A percentile compares a stretch with the other conserved stretches of the same genome.
phyloP scores from a whole-genome alignment of 108 stramenopile genomes.

The Hondaea fermentalgiana region DNA sequence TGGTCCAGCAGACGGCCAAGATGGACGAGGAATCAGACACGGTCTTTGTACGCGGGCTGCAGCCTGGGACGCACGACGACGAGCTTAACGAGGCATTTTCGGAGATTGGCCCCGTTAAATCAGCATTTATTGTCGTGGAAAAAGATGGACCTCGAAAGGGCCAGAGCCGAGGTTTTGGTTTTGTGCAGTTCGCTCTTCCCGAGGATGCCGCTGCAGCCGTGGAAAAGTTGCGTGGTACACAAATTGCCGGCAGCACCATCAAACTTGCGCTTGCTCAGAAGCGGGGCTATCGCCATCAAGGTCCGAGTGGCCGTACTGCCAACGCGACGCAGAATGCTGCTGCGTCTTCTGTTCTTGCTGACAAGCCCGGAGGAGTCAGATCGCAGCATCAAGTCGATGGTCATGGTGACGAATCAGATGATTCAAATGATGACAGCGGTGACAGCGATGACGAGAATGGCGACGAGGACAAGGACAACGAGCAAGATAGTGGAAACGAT shows the following conservation, averaged over 20 bases:
- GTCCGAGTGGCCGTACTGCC: background rate
- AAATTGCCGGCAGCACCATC: background rate
- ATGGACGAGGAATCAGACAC: background rate
- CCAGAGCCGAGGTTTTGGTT: conserved; percentile 17
- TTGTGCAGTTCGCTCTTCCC: conserved; percentile 6
- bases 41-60: conserved; percentile 20
- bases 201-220: conserved; percentile 15
- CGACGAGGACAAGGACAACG: background rate
- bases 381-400: too few species aligned
- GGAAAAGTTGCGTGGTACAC: background rate
- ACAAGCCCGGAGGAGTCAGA: background rate
- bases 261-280: background rate
- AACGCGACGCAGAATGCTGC: background rate
- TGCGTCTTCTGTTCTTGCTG: background rate
- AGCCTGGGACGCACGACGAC: background rate
- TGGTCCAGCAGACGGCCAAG: too few species aligned
- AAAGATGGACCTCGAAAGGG: background rate
- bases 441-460: background rate
- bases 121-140: background rate
- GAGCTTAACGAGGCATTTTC: conserved; percentile 3
- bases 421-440: background rate
- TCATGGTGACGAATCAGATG: too few species aligned
- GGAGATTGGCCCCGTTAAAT: conserved; percentile 20
- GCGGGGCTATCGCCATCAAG: background rate
- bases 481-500: background rate